Base-by-base conservation (phyloP, 1,139 yeast genomes). In the Kurtzmaniella quercitrusa region DNA sequence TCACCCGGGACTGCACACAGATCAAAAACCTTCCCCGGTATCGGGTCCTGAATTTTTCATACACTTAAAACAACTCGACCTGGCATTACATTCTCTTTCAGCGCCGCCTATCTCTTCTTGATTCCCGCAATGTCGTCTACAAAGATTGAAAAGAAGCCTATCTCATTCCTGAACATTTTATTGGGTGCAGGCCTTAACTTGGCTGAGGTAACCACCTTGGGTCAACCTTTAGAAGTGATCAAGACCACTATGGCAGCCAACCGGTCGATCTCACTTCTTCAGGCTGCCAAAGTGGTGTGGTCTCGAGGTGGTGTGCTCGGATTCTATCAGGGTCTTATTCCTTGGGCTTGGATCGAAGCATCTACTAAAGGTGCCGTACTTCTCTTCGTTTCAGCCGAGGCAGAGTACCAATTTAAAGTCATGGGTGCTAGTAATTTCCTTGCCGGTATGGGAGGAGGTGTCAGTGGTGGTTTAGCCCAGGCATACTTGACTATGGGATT, bases 321-420 rank as follows among this genome's bases (percentile, higher is more conserved):
- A 0, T 93, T 91, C 67, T 93, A 91, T 69, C 98, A 93, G 63
- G 98, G 98, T 20, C 75, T 93, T 62, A 91, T 93, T 50, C 98
- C 98, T 36, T 93, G 98, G 98, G 98, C 98, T 2, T 91, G 98
- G 97, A 86, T 93, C 54, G 98, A 93, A 66, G 98, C 97, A n/a
- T 86, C 96, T 18, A 93, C 98, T 38, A 93, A 93, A 64, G 98
- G 98, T 61, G 98, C 98, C 3, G 96, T 91, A n/a, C 74, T 93
- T 47, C 74, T 93, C 54, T 94, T 93, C 55, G 97, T 91, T 20
- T 84, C 95, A 41, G 82, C 95, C 30, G 98, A 93, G 61, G 85
- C 89, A 41, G 98, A 93, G 65, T 88, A 88, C 63, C 78, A 76
- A 44, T 80, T 83, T 57, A 82, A 76, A 56, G 61, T 60, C 35